Evolutionary conservation across 176 grass and related monocot genomes (phyloP).

Genomic region (Ensete ventricosum): DNA sequence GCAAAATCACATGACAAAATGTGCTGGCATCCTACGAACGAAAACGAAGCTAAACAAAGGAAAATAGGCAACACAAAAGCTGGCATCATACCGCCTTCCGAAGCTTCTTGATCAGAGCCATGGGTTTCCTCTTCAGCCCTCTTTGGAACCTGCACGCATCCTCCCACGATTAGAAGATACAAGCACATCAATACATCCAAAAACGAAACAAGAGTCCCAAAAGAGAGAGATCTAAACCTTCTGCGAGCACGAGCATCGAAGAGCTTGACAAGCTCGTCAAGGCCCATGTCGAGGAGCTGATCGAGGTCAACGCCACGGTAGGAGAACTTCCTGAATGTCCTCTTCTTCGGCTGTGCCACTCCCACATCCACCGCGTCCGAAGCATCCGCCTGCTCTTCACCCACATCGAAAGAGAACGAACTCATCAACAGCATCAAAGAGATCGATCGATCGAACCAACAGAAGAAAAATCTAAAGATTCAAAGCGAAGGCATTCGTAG

Average conservation of each 20-base stretch:
- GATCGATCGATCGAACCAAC: background rate
- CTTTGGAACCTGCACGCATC: background rate
- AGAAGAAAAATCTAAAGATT: background rate
- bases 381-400: conserved; percentile 6
- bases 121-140: conserved; percentile 1
- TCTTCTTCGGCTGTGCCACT: conserved; percentile 18
- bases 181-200: background rate
- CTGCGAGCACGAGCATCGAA: conserved; percentile 9
- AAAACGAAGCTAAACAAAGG: background rate
- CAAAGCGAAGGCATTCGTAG: background rate
- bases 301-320: conserved; percentile 14
- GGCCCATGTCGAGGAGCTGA: conserved; percentile 16
- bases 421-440: background rate
- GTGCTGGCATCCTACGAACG: too few relatives aligned
- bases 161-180: background rate
- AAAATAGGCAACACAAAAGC: background rate
- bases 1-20: background rate
- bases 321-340: conserved; percentile 18
- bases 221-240: background rate
- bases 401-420: too few relatives aligned
- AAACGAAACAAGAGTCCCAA: background rate
- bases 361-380: conserved; percentile 15
- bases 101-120: conserved; percentile 13
- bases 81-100: background rate
- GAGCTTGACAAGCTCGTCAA: conserved; percentile 12